Percentiles rank a stretch among this genome's conserved stretches.
Evolutionary conservation across 176 grass and related monocot genomes (phyloP).

Genomic region (Thinopyrum elongatum): DNA sequence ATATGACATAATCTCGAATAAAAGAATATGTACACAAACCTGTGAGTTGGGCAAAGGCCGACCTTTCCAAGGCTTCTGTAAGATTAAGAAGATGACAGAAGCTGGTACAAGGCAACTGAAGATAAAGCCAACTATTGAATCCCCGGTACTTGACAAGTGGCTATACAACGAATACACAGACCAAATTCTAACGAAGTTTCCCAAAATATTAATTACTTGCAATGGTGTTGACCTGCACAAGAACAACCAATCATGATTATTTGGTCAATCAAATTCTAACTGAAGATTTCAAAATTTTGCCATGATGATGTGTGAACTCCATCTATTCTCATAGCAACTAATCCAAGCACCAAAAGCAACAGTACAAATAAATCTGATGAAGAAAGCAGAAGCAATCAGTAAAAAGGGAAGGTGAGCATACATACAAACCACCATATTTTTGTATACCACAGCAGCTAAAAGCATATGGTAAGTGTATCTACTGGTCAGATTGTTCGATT

Average conservation of each 20-base stretch:
- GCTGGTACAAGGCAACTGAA: constrained; percentile 92
- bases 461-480: background rate
- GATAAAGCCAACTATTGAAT: constrained; percentile 83
- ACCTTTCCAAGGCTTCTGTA: constrained; percentile 96
- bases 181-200: constrained; percentile 89
- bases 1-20: constrained; percentile 15
- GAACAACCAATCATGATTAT: background rate
- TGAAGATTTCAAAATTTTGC: no score
- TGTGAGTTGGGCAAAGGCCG: constrained; percentile 87
- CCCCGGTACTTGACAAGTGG: constrained; percentile 39
- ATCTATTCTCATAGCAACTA: no score
- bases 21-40: constrained; percentile 43
- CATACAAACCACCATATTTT: no score
- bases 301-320: no score
- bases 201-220: constrained; percentile 85
- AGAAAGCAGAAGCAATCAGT: no score
- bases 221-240: constrained; percentile 64
- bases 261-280: background rate
- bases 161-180: constrained; percentile 64
- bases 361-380: no score
- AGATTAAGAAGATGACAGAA: constrained; percentile 74
- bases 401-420: no score
- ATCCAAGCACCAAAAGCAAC: no score
- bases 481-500: background rate
- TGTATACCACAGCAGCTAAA: no score